Evolutionary conservation across 306 rosid species (phyloP).

Genomic region (Acacia acuminata): DNA sequence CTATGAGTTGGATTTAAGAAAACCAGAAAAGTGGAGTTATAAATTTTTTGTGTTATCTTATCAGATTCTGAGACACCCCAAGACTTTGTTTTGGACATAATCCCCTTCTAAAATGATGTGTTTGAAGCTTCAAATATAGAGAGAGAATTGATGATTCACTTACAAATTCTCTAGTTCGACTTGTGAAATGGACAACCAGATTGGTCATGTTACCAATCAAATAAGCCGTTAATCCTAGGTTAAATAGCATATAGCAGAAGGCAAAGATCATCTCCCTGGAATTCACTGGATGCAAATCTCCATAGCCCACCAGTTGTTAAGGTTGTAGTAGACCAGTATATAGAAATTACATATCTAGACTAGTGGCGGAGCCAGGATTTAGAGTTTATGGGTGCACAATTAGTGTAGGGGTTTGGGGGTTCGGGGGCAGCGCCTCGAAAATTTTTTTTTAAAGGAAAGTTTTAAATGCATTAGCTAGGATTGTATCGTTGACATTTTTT

Average conservation of each 20-base stretch:
- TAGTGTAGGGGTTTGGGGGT: too few species aligned
- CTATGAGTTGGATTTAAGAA: too few species aligned
- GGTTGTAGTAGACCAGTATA: constrained; percentile 75
- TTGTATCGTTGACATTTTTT: too few species aligned
- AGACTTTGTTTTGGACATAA: background rate
- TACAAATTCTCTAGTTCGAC: constrained; percentile 70
- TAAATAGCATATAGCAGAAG: constrained; percentile 55
- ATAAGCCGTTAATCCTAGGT: constrained; percentile 66
- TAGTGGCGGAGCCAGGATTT: too few species aligned
- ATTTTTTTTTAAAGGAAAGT: too few species aligned
- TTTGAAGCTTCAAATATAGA: background rate
- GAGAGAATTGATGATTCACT: constrained; percentile 30
- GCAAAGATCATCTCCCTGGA: constrained; percentile 53
- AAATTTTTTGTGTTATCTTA: background rate
- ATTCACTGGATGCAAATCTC: constrained; percentile 81
- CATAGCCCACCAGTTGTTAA: constrained; percentile 73
- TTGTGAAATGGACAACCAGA: constrained; percentile 77
- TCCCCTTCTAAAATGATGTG: background rate
- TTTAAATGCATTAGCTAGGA: too few species aligned
- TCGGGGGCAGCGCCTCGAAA: too few species aligned
- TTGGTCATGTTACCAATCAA: constrained; percentile 89
- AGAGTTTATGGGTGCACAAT: too few species aligned
- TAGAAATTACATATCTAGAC: constrained; percentile 54
- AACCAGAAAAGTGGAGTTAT: too few species aligned
- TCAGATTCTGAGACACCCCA: background rate